Conservation (phyloP, 257 asterid genomes). For the Oldenlandia corymbosa region DNA sequence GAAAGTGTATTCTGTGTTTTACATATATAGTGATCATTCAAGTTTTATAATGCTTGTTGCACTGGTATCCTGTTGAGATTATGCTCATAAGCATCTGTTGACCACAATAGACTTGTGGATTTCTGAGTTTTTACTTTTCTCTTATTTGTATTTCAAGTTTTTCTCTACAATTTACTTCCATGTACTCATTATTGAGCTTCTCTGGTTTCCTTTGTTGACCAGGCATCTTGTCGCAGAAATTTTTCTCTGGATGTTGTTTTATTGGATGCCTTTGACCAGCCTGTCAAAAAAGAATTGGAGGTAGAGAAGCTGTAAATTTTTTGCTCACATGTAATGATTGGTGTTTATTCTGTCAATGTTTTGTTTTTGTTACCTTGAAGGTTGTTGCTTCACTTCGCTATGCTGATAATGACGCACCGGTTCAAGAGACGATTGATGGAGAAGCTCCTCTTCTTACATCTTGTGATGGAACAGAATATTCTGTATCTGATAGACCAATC, state of each 20-base stretch:
- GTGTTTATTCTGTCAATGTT: not conserved
- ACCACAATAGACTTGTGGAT: not conserved
- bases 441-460: slow-evolving; percentile 75
- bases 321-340: not conserved
- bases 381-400: slow-evolving; percentile 77
- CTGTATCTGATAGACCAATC: slow-evolving; percentile 57
- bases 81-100: not conserved
- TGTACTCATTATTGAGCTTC: not conserved
- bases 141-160: not conserved
- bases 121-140: not conserved
- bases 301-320: slow-evolving; percentile 32
- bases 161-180: not conserved
- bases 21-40: not conserved
- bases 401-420: slow-evolving; percentile 54
- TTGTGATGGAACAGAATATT: slow-evolving; percentile 63
- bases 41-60: not conserved
- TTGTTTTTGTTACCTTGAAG: slow-evolving; percentile 24
- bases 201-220: slow-evolving; percentile 14
- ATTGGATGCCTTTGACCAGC: slow-evolving; percentile 47
- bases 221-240: slow-evolving; percentile 89
- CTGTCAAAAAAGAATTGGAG: slow-evolving; percentile 63
- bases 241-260: slow-evolving; percentile 69
- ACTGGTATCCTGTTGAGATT: not conserved
- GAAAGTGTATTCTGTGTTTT: not conserved
- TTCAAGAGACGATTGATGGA: slow-evolving; percentile 62